These are phyloP conservation scores for Mucor indicus DNA, from an alignment of 371 early-diverging fungal genomes.

Conservation along the genomic window DNA sequence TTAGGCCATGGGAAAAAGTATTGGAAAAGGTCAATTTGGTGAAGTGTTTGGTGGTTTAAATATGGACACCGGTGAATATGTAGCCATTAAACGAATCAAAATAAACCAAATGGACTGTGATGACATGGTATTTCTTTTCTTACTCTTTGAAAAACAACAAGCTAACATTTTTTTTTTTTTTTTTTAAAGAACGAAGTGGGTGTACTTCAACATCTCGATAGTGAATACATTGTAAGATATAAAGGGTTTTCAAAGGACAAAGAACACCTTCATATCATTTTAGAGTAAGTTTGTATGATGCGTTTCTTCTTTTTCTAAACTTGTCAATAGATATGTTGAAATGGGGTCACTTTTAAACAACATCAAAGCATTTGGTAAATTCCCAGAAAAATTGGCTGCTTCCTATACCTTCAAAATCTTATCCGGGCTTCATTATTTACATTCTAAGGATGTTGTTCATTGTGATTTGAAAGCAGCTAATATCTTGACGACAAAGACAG, in stretches of 20 bases:
- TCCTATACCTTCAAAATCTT: slow-evolving; percentile 90
- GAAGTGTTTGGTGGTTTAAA: slow-evolving; percentile 83
- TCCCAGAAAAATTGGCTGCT: slow-evolving; percentile 89
- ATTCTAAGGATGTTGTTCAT: slow-evolving; percentile 86
- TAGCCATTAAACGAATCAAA: slow-evolving; percentile 85
- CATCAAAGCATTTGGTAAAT: slow-evolving; percentile 84
- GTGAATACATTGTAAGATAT: slow-evolving; percentile 88
- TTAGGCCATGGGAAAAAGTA: slow-evolving; percentile 83
- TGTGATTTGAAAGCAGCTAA: slow-evolving; percentile 97
- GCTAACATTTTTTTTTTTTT: background rate
- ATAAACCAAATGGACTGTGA: slow-evolving; percentile 59
- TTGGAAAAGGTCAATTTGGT: slow-evolving; percentile 92
- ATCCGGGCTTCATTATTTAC: slow-evolving; percentile 88
- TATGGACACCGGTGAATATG: slow-evolving; percentile 80
- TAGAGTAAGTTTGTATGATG: slow-evolving; percentile 65
- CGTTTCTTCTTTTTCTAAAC: background rate
- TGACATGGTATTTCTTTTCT: slow-evolving; percentile 43
- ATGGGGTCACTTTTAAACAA: slow-evolving; percentile 87
- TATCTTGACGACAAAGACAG: slow-evolving; percentile 90
- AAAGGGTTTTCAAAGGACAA: slow-evolving; percentile 78
- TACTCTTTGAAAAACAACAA: background rate
- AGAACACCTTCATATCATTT: slow-evolving; percentile 76
- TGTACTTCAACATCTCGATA: slow-evolving; percentile 69
- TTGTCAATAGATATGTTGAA: slow-evolving; percentile 65
- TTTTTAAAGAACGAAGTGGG: slow-evolving; percentile 62